Evolutionary conservation across 768 basidiomycete genomes (phyloP).

Genomic region (Suillus decipiens): DNA sequence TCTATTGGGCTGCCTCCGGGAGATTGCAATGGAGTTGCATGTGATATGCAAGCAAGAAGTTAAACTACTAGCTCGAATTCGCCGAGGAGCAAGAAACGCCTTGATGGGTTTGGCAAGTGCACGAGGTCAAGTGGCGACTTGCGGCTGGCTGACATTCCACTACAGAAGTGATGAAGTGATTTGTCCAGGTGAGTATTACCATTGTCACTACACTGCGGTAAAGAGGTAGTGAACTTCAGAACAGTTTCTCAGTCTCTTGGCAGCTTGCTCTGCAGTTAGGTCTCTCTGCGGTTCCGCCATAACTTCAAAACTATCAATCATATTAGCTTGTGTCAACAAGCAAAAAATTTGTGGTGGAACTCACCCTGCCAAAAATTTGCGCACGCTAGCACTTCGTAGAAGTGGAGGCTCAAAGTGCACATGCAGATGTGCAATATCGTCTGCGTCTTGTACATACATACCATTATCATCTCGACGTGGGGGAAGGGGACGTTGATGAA

Average conservation of each 20-base stretch:
- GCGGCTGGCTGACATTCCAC: background rate
- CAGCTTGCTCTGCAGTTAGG: conserved; percentile 87
- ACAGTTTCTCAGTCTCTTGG: conserved; percentile 56
- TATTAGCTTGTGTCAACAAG: conserved; percentile 7
- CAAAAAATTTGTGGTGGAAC: conserved; percentile 24
- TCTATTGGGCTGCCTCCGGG: no score
- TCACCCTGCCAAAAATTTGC: conserved; percentile 90
- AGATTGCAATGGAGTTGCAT: no score
- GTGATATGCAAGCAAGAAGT: no score
- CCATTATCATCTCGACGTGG: conserved; percentile 31
- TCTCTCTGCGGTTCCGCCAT: conserved; percentile 92
- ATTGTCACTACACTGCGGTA: conserved; percentile 12
- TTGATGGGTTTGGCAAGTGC: no score
- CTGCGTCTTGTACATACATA: conserved; percentile 37
- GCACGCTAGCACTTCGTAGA: conserved; percentile 75
- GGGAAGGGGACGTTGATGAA: conserved; percentile 81
- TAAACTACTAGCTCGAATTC: no score
- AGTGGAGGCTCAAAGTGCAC: conserved; percentile 87
- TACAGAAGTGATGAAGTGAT: background rate
- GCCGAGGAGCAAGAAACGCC: no score
- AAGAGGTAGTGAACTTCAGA: conserved; percentile 62
- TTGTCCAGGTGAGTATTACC: background rate
- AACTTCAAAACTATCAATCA: conserved; percentile 68
- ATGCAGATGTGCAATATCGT: conserved; percentile 76
- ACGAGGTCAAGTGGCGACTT: no score